phyloP scores from a whole-genome alignment of 2,329 filamentous ascomycete genomes.

The Cercospora janseana region DNA sequence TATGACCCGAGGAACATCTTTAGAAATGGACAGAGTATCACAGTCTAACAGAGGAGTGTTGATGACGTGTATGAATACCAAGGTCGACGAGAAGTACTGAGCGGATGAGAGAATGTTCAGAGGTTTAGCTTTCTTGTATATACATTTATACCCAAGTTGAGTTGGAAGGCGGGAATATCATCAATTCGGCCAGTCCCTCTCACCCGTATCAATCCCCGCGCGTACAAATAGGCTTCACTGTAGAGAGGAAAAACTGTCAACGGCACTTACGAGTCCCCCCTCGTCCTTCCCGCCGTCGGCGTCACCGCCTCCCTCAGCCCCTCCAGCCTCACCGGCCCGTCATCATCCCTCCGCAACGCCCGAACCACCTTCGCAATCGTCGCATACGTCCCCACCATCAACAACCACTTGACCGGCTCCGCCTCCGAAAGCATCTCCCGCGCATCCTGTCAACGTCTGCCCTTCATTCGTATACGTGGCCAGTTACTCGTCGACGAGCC shows the following conservation, averaged over 20 bases:
- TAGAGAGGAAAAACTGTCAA: too few species aligned
- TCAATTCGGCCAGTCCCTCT: too few species aligned
- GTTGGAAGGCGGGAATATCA: too few species aligned
- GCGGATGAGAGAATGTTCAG: too few species aligned
- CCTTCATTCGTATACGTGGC: not conserved
- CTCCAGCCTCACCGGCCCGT: not conserved
- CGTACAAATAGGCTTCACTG: too few species aligned
- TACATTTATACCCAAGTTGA: too few species aligned
- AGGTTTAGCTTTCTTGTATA: too few species aligned
- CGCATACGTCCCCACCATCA: not conserved
- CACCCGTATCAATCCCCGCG: too few species aligned
- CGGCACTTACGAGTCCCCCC: too few species aligned
- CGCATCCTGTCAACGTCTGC: not conserved
- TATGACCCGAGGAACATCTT: conserved; percentile 35
- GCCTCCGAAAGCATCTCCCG: not conserved
- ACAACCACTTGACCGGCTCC: not conserved
- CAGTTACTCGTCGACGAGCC: not conserved
- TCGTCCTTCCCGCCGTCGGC: too few species aligned
- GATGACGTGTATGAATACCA: too few species aligned
- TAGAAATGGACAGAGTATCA: conserved; percentile 21
- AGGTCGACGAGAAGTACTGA: too few species aligned
- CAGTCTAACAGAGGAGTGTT: not conserved
- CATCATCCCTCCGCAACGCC: not conserved
- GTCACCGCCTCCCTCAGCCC: conserved; percentile 2
- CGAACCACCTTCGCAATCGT: conserved; percentile 1